Evolutionary conservation across 208 protist genomes (phyloP), one percentile per base, ranked within the genome.

Genomic region (Crithidia thermophila): DNA sequence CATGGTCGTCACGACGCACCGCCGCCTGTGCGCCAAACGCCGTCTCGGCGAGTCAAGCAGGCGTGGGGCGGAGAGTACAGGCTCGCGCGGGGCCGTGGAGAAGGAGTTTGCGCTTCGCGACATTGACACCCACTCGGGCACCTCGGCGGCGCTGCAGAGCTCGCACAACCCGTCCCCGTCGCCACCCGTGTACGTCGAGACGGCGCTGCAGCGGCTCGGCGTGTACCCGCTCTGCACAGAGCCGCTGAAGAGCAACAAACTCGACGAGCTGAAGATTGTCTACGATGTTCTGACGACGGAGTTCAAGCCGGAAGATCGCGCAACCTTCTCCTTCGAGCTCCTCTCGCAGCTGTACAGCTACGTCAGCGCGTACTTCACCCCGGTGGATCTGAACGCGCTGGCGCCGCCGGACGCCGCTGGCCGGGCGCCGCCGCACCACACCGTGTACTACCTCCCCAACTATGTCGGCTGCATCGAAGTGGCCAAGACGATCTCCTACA

Each of bases 1-100:
- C 34, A 87, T 91, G 46, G 75, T 92, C 11, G 66, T 77, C 50
- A 81, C 66, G 8, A 91, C 79, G 28, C 82, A 94, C 51, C 74
- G 79, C 14, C 73, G 78, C 20, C 78, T 90, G 20, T 67, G 27
- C 23, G 53, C 72, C 8, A 77, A 81, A 53, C 57, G 68, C 9
- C 68, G 68, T 4, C 60, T 75, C 0, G 68, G 58, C 11, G 68
- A 78, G n/a, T 57, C 57, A 21, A 77, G 65, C 47, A 16, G 46
- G 0, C 49, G 47, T 14, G 39, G 28, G 21, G 6, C 25, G 30
- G 37, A 45, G 27, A 70, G 60, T 31, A 34, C 45, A 11, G 27
- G 53, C 7, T 49, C 66, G 14, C 34, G 60, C 9, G 37, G 37
- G 4, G 28, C n/a, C 5, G n/a, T n/a, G 10, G 59, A 67, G n/a